These are phyloP conservation scores for Ampelomyces quisqualis DNA, from an alignment of 2,329 filamentous ascomycete species.

Conservation along the genomic window DNA sequence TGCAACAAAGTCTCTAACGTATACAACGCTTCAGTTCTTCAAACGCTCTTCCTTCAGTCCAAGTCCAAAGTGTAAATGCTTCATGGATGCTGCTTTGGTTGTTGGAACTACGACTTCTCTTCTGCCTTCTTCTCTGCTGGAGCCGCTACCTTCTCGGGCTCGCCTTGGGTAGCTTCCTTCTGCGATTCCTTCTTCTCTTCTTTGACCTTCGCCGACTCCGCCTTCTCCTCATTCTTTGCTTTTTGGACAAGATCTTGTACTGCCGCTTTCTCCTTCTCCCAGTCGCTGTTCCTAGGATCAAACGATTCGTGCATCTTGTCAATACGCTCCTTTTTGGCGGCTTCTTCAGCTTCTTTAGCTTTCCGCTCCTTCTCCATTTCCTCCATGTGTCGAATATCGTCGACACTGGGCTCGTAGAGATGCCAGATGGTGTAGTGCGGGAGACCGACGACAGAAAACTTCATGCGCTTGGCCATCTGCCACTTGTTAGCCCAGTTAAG, in stretches of 20 bases:
- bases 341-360: slow-evolving; percentile 76
- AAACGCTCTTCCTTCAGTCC: slow-evolving; percentile 27
- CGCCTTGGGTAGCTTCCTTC: slow-evolving; percentile 47
- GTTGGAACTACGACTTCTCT: slow-evolving; percentile 43
- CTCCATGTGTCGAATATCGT: slow-evolving; percentile 97
- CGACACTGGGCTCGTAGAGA: slow-evolving; percentile 97
- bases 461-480: slow-evolving; percentile 96
- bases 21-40: slow-evolving; percentile 26
- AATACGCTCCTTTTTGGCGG: slow-evolving; percentile 68
- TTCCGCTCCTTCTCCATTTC: slow-evolving; percentile 91
- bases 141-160: slow-evolving; percentile 19
- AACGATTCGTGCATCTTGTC: slow-evolving; percentile 82
- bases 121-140: slow-evolving; percentile 46
- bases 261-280: slow-evolving; percentile 85
- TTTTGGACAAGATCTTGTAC: slow-evolving; percentile 68
- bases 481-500: slow-evolving; percentile 33
- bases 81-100: background rate
- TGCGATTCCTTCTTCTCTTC: slow-evolving; percentile 51
- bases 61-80: slow-evolving; percentile 7
- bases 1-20: slow-evolving; percentile 38
- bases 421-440: slow-evolving; percentile 99
- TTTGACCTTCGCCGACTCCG: slow-evolving; percentile 48
- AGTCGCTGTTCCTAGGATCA: slow-evolving; percentile 72
- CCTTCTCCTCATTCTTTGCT: slow-evolving; percentile 49
- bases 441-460: slow-evolving; percentile 89